Base-by-base conservation (phyloP, 2,329 filamentous ascomycete genomes). In the Phialophora tarda region DNA sequence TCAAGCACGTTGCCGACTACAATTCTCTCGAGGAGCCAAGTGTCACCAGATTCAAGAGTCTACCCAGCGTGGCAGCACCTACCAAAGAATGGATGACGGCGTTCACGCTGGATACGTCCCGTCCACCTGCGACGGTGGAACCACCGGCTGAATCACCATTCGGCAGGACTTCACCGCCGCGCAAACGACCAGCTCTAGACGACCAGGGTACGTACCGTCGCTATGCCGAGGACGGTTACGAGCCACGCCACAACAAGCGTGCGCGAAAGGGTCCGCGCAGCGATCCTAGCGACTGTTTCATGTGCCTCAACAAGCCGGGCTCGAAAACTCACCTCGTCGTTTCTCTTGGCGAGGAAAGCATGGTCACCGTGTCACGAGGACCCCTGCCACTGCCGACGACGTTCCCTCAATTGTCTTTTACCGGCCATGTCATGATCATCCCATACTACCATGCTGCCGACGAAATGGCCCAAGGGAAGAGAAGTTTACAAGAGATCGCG, bases 361-460 rank as follows among this genome's bases (percentile, higher is more conserved):
- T 98, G 77, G 80, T 98, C 62, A 96, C 95, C 30, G 95, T 91
- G 26, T 92, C 95, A 66, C 97, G 97, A 77, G 95, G 95, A 0
- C 93, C 95, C 4, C 83, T 99, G 0, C 89, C 91, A 1, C 90
- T 88, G 1, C 78, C 86, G 0, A 81, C 85, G 7, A 93, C 89
- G 2, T 96, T 93, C 76, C 81, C 88, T 0, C 85, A 86, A 4
- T 84, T 98, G 4, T 81, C 83, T 24, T 96, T 94, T 75, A 92
- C 94, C 0, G 86, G 88, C 23, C 95, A 99, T 77, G 88, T 96
- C 74, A 88, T 99, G 68, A 94, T 99, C 74, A 94, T 97, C 66
- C 93, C 95, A 0, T 84, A 97, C 24, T 85, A 89, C 6, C 95
- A 99, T 75, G 85, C 90, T 7, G 71, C 69, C 17, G 71, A 73